Evolutionary conservation across 306 rosid species (phyloP).

Genomic region (Cajanus cajan): DNA sequence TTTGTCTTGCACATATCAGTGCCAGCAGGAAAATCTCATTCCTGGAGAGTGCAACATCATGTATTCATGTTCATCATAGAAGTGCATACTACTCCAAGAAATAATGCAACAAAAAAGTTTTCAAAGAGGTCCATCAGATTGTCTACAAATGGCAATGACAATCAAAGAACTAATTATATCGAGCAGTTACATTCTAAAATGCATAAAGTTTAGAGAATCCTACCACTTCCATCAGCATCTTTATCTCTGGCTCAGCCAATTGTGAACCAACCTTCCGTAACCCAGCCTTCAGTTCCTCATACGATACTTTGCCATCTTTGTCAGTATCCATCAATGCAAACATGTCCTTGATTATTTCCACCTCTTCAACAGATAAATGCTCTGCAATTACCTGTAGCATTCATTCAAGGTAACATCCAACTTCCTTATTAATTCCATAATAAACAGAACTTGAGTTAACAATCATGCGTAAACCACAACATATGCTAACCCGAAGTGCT

Average conservation of each 20-base stretch:
- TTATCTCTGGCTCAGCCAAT: conserved; percentile 95
- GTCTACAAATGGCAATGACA: neutral
- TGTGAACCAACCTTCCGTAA: conserved; percentile 94
- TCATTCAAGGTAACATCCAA: conserved; percentile 26
- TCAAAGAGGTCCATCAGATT: neutral
- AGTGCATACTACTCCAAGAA: neutral
- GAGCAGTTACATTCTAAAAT: conserved; percentile 7
- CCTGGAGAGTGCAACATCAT: neutral
- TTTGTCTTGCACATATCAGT: neutral
- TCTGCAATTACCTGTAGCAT: conserved; percentile 87
- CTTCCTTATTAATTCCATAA: neutral
- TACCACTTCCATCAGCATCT: conserved; percentile 99
- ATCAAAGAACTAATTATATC: conserved; percentile 12
- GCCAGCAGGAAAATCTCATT: conserved; percentile 11
- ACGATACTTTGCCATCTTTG: conserved; percentile 84
- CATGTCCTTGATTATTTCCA: conserved; percentile 97
- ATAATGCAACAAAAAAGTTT: conserved; percentile 18
- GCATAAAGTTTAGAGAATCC: conserved; percentile 18
- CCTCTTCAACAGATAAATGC: conserved; percentile 95
- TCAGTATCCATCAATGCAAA: conserved; percentile 95
- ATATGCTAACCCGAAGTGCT: conserved; percentile 84
- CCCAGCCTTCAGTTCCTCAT: conserved; percentile 86
- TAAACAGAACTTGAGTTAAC: conserved; percentile 25
- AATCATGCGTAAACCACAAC: conserved; percentile 26
- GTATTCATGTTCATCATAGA: neutral